Conservation (phyloP, 2,329 filamentous ascomycete genomes). For the Paracorniculantispora psalliotae region DNA sequence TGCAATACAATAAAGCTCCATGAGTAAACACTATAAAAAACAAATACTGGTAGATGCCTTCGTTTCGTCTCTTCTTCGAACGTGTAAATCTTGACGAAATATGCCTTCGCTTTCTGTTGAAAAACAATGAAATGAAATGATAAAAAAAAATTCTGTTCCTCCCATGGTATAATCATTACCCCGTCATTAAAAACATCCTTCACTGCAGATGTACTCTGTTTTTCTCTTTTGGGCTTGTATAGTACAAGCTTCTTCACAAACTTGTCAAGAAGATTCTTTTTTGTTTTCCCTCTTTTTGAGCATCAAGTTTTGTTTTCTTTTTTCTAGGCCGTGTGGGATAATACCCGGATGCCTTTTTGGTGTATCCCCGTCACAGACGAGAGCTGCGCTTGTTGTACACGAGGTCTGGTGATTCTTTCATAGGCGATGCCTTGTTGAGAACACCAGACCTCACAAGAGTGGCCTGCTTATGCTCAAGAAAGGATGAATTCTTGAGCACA, state of each 20-base stretch:
- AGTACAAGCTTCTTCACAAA: neutral
- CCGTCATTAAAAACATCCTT: slow-evolving; percentile 10
- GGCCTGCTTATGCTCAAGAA: neutral
- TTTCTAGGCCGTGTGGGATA: neutral
- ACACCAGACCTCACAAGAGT: neutral
- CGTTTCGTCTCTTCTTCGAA: neutral
- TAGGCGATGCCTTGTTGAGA: neutral
- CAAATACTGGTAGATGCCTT: slow-evolving; percentile 4
- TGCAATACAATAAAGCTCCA: slow-evolving; percentile 5
- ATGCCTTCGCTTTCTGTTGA: slow-evolving; percentile 5
- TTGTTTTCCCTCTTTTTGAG: neutral
- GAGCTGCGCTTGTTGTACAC: slow-evolving; percentile 9
- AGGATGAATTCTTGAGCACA: neutral
- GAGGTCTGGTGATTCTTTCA: neutral
- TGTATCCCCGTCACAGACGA: slow-evolving; percentile 8
- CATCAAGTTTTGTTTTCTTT: neutral
- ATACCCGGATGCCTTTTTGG: neutral
- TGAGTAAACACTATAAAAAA: neutral
- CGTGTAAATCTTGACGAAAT: neutral
- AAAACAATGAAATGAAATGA: neutral
- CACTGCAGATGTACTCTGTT: neutral
- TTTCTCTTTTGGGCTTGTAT: neutral
- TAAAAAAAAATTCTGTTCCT: neutral
- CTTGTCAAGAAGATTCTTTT: neutral
- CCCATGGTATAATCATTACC: slow-evolving; percentile 16